Evolutionary conservation across 371 early-diverging fungal genomes (phyloP).

Genomic region (Zopfochytrium polystomum): DNA sequence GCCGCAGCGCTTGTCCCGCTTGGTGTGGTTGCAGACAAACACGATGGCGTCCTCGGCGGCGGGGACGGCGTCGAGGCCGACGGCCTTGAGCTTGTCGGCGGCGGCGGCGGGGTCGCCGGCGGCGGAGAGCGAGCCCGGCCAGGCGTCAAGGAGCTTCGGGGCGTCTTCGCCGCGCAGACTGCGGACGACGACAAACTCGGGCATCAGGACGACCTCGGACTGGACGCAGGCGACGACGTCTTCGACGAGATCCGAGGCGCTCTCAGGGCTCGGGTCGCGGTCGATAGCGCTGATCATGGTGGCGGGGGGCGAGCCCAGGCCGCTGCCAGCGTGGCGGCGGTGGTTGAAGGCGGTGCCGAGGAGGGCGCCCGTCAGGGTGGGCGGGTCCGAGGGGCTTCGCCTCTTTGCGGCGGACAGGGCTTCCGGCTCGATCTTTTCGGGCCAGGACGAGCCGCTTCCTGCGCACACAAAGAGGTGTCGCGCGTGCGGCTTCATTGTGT

Average conservation of each 20-base stretch:
- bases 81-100: background rate
- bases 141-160: background rate
- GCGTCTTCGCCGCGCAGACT: background rate
- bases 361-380: too few species aligned
- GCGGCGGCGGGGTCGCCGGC: constrained; percentile 9
- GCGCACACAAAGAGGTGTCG: constrained; percentile 68
- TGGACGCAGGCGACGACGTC: background rate
- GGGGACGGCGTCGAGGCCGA: constrained; percentile 5
- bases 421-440: constrained; percentile 49
- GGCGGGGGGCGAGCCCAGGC: too few species aligned
- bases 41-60: constrained; percentile 43
- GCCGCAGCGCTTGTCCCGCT: constrained; percentile 79
- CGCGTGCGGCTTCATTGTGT: constrained; percentile 69
- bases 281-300: constrained; percentile 20
- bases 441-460: constrained; percentile 63
- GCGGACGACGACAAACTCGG: constrained; percentile 16
- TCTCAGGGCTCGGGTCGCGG: constrained; percentile 4
- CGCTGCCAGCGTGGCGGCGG: too few species aligned
- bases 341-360: too few species aligned
- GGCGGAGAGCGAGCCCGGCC: background rate
- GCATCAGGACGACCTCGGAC: constrained; percentile 19
- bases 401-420: constrained; percentile 18
- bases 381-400: too few species aligned
- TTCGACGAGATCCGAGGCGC: constrained; percentile 7
- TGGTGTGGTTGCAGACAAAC: constrained; percentile 74